These are phyloP conservation scores for Microcyclospora pomicola DNA, from an alignment of 2,329 filamentous ascomycete species.

Conservation along the genomic window DNA sequence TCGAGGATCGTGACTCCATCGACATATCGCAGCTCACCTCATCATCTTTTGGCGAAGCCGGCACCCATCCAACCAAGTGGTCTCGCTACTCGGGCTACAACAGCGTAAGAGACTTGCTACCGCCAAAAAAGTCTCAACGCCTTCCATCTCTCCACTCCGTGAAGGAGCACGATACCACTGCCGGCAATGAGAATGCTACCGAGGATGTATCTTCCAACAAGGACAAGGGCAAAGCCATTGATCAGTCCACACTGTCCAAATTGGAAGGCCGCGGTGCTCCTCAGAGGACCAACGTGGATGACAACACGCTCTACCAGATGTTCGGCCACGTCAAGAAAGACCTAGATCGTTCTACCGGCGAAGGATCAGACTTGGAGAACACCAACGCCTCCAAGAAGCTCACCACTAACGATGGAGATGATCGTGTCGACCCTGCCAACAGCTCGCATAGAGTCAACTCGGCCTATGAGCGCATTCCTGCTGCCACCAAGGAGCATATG, in stretches of 20 bases:
- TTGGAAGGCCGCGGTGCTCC: slow-evolving; percentile 12
- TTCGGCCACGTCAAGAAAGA: slow-evolving; percentile 10
- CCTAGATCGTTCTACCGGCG: slow-evolving; percentile 4
- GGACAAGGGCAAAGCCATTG: slow-evolving; percentile 7
- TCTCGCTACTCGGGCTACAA: too few species aligned
- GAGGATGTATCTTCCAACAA: slow-evolving; percentile 2
- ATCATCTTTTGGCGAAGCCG: too few species aligned
- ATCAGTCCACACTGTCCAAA: slow-evolving; percentile 8
- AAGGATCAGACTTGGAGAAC: not conserved
- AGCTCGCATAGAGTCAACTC: too few species aligned
- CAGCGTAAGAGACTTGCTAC: too few species aligned
- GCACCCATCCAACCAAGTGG: too few species aligned
- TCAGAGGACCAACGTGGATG: slow-evolving; percentile 4
- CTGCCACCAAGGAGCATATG: slow-evolving; percentile 1
- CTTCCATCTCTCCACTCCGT: slow-evolving; percentile 1
- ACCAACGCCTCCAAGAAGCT: not conserved
- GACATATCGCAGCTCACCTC: too few species aligned
- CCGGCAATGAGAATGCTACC: not conserved
- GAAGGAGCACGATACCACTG: not conserved
- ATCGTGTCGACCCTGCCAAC: too few species aligned
- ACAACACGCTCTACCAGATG: slow-evolving; percentile 7
- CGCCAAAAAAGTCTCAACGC: too few species aligned
- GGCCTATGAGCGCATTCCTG: not conserved
- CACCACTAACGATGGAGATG: not conserved
- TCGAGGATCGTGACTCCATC: too few species aligned